These are phyloP conservation scores for Plasmodium ovale DNA, from an alignment of 169 alveolate species.

Conservation along the genomic window DNA sequence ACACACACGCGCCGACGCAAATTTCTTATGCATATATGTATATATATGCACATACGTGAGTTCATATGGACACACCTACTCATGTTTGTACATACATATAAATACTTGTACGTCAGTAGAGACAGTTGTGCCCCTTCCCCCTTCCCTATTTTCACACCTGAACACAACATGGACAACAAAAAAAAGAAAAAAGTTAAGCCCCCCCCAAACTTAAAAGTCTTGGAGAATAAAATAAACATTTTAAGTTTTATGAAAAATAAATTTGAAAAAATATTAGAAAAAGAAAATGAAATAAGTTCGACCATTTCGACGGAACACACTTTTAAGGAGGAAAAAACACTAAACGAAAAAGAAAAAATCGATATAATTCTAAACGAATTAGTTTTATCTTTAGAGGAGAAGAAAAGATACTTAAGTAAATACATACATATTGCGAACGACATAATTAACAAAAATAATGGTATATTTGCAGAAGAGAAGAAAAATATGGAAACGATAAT, in stretches of 20 bases:
- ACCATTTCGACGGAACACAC: not conserved
- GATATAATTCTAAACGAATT: slow-evolving; percentile 52
- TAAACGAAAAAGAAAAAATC: slow-evolving; percentile 45
- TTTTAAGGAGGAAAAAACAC: slow-evolving; percentile 24
- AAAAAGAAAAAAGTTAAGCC: slow-evolving; percentile 24
- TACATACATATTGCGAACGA: slow-evolving; percentile 44
- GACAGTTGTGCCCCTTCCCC: no score
- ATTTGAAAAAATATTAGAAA: slow-evolving; percentile 45
- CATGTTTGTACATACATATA: no score
- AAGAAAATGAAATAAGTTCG: slow-evolving; percentile 29
- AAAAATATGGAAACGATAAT: slow-evolving; percentile 2
- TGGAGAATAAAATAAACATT: slow-evolving; percentile 51
- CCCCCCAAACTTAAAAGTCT: slow-evolving; percentile 23
- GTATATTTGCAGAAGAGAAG: slow-evolving; percentile 38
- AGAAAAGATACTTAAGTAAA: slow-evolving; percentile 35
- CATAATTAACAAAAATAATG: slow-evolving; percentile 47
- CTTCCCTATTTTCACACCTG: no score
- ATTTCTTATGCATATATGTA: no score
- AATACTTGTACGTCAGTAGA: no score
- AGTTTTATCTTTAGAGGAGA: slow-evolving; percentile 39
- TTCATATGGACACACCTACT: no score
- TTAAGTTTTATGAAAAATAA: slow-evolving; percentile 58
- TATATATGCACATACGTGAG: not conserved
- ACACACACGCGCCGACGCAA: no score
- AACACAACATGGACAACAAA: slow-evolving; percentile 17